Conservation (phyloP, 352 stramenopile species). For the Phytophthora multivora region DNA sequence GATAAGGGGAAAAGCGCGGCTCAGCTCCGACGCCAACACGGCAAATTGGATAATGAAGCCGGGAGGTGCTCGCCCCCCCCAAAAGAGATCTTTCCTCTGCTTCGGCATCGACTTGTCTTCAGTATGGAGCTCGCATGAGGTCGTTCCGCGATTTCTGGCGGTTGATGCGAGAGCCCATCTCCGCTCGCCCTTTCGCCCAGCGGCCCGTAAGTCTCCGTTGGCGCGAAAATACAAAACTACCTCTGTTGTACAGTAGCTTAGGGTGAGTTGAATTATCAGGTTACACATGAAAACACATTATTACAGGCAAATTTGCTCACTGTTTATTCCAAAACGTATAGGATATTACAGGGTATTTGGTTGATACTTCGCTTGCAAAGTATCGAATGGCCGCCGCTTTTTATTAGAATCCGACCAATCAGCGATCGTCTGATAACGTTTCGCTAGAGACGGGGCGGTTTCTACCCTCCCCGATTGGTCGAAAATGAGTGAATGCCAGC, state of each 20-base stretch:
- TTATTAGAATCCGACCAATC: slow-evolving; percentile 38
- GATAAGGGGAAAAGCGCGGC: background rate
- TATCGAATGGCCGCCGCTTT: slow-evolving; percentile 22
- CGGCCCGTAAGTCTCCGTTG: slow-evolving; percentile 3
- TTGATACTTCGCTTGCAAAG: background rate
- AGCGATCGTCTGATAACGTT: slow-evolving; percentile 24
- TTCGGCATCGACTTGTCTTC: slow-evolving; percentile 13
- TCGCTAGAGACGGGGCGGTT: slow-evolving; percentile 9
- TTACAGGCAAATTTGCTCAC: no score
- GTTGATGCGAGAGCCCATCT: slow-evolving; percentile 20
- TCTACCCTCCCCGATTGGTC: slow-evolving; percentile 2
- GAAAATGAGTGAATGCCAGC: background rate
- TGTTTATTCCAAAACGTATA: background rate
- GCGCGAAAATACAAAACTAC: slow-evolving; percentile 12
- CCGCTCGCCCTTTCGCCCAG: slow-evolving; percentile 24
- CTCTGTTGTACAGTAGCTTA: no score
- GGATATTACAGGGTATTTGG: background rate
- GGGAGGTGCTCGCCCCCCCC: background rate
- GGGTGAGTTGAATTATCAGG: no score
- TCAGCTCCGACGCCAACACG: slow-evolving; percentile 20
- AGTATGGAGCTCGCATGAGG: slow-evolving; percentile 10
- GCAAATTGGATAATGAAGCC: slow-evolving; percentile 35
- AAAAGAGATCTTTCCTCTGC: slow-evolving; percentile 19
- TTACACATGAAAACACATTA: no score
- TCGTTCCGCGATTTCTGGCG: slow-evolving; percentile 17